Evolutionary conservation across 768 basidiomycete species (phyloP).

Genomic region (Psilocybe tampanensis): DNA sequence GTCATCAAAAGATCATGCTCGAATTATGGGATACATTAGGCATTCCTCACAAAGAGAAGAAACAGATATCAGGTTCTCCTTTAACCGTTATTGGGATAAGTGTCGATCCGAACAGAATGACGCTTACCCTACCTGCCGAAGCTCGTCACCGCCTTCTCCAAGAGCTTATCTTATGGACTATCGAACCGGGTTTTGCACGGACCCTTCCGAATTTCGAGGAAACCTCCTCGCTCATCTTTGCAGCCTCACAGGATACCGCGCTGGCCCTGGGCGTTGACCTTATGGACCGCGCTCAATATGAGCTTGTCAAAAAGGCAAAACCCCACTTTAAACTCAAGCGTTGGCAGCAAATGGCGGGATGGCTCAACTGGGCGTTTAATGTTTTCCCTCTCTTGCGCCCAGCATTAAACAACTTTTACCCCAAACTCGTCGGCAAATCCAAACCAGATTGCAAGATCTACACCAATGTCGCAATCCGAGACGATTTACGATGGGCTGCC

Average conservation of each 20-base stretch:
- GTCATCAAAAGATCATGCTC: constrained; percentile 34
- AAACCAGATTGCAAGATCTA: constrained; percentile 16
- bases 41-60: constrained; percentile 38
- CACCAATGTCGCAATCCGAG: constrained; percentile 27
- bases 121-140: constrained; percentile 24
- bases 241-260: too few relatives aligned
- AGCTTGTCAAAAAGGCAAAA: too few relatives aligned
- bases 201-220: too few relatives aligned
- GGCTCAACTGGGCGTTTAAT: constrained; percentile 45
- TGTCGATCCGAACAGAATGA: constrained; percentile 32
- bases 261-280: too few relatives aligned
- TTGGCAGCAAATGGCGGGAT: constrained; percentile 32
- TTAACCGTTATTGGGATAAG: constrained; percentile 42
- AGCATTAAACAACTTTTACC: constrained; percentile 32
- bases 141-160: constrained; percentile 3
- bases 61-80: constrained; percentile 35
- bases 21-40: constrained; percentile 40
- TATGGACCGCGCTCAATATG: too few relatives aligned
- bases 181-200: background rate
- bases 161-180: background rate
- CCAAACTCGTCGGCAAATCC: constrained; percentile 31
- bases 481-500: constrained; percentile 35
- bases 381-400: constrained; percentile 38
- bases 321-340: background rate
- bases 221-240: too few relatives aligned